Evolutionary conservation across 2,329 filamentous ascomycete species (phyloP).

Genomic region (Cercospora brassicicola): DNA sequence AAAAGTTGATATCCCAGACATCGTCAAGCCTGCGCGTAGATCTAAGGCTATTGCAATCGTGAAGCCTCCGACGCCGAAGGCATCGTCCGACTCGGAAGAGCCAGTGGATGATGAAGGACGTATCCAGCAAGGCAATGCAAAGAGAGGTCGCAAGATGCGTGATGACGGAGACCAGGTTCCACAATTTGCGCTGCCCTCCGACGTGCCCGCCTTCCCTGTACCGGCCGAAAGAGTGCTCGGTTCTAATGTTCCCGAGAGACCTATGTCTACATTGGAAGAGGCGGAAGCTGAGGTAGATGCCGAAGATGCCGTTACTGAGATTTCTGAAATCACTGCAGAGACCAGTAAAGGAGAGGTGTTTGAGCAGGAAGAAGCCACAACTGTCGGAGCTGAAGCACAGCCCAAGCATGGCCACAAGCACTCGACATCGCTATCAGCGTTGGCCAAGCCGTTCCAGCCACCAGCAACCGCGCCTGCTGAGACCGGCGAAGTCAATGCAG

Average conservation of each 20-base stretch:
- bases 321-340: constrained; percentile 21
- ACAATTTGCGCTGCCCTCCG: constrained; percentile 62
- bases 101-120: constrained; percentile 62
- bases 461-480: constrained; percentile 26
- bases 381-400: constrained; percentile 4
- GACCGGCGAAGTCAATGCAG: background rate
- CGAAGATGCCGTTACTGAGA: constrained; percentile 20
- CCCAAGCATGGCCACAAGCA: constrained; percentile 25
- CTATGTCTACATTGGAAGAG: constrained; percentile 22
- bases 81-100: constrained; percentile 34
- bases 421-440: constrained; percentile 63
- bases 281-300: constrained; percentile 12
- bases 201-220: constrained; percentile 31
- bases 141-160: constrained; percentile 69
- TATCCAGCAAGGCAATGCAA: constrained; percentile 62
- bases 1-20: constrained; percentile 61
- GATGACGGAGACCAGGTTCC: constrained; percentile 72
- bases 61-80: constrained; percentile 42
- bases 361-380: constrained; percentile 9
- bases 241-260: constrained; percentile 23
- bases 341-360: constrained; percentile 1
- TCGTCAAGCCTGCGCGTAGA: constrained; percentile 65
- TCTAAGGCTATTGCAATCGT: constrained; percentile 84
- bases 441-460: constrained; percentile 66
- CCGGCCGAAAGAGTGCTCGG: constrained; percentile 28